Percentiles rank a stretch among this genome's conserved stretches.
Conservation (phyloP, 352 stramenopile genomes). For the Thraustotheca clavata region DNA sequence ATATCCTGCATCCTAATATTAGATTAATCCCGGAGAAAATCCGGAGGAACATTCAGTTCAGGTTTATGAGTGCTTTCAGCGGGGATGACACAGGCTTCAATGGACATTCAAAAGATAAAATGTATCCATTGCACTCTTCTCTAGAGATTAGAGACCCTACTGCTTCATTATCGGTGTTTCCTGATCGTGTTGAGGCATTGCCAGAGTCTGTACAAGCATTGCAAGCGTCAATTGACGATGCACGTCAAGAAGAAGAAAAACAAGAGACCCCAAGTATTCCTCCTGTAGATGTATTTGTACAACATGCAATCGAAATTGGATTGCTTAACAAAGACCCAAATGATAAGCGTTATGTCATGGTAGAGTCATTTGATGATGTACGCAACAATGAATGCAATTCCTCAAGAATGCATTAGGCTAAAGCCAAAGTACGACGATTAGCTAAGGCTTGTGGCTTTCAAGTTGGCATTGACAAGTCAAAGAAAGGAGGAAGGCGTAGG, state of each 20-base stretch:
- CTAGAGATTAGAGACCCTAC: not conserved
- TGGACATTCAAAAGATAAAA: not conserved
- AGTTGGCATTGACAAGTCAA: slow-evolving; percentile 6
- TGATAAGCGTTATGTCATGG: not conserved
- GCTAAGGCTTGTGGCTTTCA: slow-evolving; percentile 9
- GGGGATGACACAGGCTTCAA: too few relatives aligned
- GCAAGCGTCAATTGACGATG: slow-evolving; percentile 1
- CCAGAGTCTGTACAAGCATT: slow-evolving; percentile 1
- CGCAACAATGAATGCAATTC: not conserved
- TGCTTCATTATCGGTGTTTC: not conserved
- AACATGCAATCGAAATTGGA: not conserved
- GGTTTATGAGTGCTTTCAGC: not conserved
- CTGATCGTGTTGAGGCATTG: not conserved
- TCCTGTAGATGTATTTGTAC: not conserved
- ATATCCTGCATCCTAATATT: too few relatives aligned
- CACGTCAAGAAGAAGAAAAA: too few relatives aligned
- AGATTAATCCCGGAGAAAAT: not conserved
- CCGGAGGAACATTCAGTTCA: not conserved
- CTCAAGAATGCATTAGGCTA: not conserved
- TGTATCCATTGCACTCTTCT: not conserved
- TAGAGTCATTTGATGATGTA: slow-evolving; percentile 1
- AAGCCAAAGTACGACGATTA: slow-evolving; percentile 7
- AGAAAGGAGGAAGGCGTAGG: slow-evolving; percentile 3
- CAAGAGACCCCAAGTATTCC: not conserved
- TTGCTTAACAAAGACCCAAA: not conserved